Percentiles rank a stretch among this genome's conserved stretches.
Evolutionary conservation across 441 rosid species (phyloP).

Genomic region (Corymbia citriodora): DNA sequence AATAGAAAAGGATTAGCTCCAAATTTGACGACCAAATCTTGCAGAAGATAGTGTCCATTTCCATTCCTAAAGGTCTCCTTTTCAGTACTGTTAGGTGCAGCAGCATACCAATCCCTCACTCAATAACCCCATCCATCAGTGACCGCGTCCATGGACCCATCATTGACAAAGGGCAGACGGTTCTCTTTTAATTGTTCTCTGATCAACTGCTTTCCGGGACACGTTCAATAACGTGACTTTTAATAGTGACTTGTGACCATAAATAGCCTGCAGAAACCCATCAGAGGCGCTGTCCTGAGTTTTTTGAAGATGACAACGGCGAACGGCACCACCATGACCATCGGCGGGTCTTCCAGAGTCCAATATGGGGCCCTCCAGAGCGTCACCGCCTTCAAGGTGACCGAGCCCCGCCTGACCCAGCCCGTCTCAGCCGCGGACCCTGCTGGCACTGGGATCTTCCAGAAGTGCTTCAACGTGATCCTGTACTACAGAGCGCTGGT

Average conservation of each 20-base stretch:
- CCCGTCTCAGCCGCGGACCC: conserved; percentile 26
- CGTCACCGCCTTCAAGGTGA: conserved; percentile 31
- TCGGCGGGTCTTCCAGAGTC: not conserved
- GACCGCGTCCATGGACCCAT: not conserved
- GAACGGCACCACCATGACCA: not conserved
- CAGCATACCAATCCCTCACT: not conserved
- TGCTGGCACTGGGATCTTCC: conserved; percentile 25
- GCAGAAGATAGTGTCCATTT: not conserved
- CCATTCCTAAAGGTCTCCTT: not conserved
- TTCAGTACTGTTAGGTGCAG: not conserved
- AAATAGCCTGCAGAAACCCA: not conserved
- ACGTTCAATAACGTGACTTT: not conserved
- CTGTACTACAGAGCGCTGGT: conserved; percentile 30
- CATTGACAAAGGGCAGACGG: not conserved
- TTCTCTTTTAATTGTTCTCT: not conserved
- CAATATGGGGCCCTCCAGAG: conserved; percentile 39
- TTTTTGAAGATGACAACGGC: not conserved
- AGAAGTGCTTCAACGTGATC: conserved; percentile 38
- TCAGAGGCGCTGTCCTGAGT: not conserved
- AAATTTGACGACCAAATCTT: not conserved
- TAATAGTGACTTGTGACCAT: not conserved
- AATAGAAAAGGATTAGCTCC: not conserved
- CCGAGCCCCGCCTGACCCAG: conserved; percentile 39
- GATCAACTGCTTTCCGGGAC: not conserved
- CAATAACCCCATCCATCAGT: not conserved